Percentiles rank a stretch among this genome's conserved stretches.
Conservation (phyloP, 179 eudicot genomes). For the Silene vulgaris region DNA sequence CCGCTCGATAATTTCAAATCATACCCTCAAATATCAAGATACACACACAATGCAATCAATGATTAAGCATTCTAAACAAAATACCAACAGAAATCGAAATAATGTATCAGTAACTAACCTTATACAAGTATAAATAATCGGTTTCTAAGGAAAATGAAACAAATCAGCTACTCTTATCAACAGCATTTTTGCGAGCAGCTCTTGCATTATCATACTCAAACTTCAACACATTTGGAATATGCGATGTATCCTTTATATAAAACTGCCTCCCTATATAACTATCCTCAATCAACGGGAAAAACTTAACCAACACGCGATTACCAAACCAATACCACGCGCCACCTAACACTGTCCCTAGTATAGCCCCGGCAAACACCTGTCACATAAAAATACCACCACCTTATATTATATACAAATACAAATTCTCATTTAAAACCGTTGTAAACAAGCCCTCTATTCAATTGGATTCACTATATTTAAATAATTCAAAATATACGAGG, state of each 20-base stretch:
- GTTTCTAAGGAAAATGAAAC: neutral
- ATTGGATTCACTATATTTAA: too few relatives aligned
- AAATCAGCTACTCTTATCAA: conserved; percentile 43
- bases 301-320: conserved; percentile 31
- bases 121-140: neutral
- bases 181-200: conserved; percentile 54
- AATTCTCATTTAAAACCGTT: too few relatives aligned
- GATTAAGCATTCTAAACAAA: neutral
- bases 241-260: conserved; percentile 84
- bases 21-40: neutral
- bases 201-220: conserved; percentile 90
- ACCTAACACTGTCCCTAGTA: conserved; percentile 53
- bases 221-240: conserved; percentile 69
- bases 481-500: too few relatives aligned
- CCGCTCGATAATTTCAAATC: too few relatives aligned
- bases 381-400: neutral
- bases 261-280: conserved; percentile 62
- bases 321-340: conserved; percentile 69
- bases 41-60: neutral
- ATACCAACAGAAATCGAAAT: neutral
- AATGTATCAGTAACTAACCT: neutral
- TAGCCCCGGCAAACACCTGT: conserved; percentile 77
- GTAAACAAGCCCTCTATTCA: neutral
- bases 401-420: too few relatives aligned
- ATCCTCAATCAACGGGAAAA: conserved; percentile 66